phyloP scores from a whole-genome alignment of 176 grass and related monocot species.

The Phoenix roebelenii region DNA sequence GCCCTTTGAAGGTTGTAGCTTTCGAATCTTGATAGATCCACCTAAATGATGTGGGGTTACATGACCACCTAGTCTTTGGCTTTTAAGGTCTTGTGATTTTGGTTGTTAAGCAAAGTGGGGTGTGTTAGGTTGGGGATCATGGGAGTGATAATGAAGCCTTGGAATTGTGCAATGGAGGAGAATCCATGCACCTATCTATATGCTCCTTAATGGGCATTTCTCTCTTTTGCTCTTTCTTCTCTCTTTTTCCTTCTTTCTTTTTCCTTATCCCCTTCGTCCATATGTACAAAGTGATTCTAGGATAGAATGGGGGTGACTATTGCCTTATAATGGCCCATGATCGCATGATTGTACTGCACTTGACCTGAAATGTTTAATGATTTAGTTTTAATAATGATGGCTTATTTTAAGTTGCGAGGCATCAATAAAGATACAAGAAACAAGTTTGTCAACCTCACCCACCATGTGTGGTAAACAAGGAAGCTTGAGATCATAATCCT shows the following conservation, averaged over 20 bases:
- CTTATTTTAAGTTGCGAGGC: too few relatives aligned
- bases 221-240: neutral
- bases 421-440: neutral
- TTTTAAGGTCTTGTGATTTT: neutral
- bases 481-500: too few relatives aligned
- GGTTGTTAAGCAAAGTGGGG: slow-evolving; percentile 2
- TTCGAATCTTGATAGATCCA: slow-evolving; percentile 1
- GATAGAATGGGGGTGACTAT: too few relatives aligned
- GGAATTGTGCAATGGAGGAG: neutral
- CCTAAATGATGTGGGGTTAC: neutral
- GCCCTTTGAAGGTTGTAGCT: neutral
- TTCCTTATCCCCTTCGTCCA: neutral
- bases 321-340: too few relatives aligned
- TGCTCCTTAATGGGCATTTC: slow-evolving; percentile 4
- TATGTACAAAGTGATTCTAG: too few relatives aligned
- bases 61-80: neutral
- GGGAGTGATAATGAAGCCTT: slow-evolving; percentile 33
- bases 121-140: slow-evolving; percentile 3
- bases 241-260: neutral
- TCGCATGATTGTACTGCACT: too few relatives aligned
- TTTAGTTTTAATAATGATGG: too few relatives aligned
- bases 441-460: neutral
- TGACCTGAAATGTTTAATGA: too few relatives aligned
- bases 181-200: slow-evolving; percentile 7
- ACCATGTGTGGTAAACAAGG: neutral